Evolutionary conservation across 2,329 filamentous ascomycete species (phyloP), one percentile per base, ranked within the genome.

Genomic region (Cordyceps fumosorosea): DNA sequence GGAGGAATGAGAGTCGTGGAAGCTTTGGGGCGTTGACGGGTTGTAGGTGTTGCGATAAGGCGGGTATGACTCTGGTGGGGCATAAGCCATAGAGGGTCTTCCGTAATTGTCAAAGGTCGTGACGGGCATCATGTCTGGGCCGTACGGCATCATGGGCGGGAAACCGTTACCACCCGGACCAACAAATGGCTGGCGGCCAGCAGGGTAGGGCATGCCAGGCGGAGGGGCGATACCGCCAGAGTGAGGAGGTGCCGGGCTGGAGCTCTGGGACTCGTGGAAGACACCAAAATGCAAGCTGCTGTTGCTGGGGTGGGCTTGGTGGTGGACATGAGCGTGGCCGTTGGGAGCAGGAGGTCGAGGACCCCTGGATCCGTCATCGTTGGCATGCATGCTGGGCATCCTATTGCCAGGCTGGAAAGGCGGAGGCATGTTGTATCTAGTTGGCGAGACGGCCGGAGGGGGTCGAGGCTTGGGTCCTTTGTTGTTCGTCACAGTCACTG

Each of bases 1-100:
- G 5, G 84, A 85, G 42, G 82, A 79, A 64, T 86, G 84, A 2
- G 85, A 87, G 42, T 80, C 84, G 61, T 85, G 84, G 67, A 84
- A 85, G 71, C 84, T 87, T 65, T 84, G 84, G 4, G 84, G 81
- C 2, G 83, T 85, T 1, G 81, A 79, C 2, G 84, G 81, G 3
- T 80, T 81, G 68, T 82, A 82, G 65, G 73, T 75, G 65, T 72
- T 73, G 26, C 69, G 70, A 63, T 73, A 69, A 5, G 68, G 66
- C 50, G 66, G 68, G 61, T 74, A 74, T 10, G 75, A 67, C 37
- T 78, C 75, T 59, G 72, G 65, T 8, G 71, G 73, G 10, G 69
- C 70, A 60, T 71, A 76, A 18, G 67, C 68, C 63, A 76, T 70
- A 4, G 73, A 63, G 10, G 74, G 75, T 54, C 75, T 70, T 8